Evolutionary conservation across 2,329 filamentous ascomycete species (phyloP).

Genomic region (Ambrosiella cleistominuta): DNA sequence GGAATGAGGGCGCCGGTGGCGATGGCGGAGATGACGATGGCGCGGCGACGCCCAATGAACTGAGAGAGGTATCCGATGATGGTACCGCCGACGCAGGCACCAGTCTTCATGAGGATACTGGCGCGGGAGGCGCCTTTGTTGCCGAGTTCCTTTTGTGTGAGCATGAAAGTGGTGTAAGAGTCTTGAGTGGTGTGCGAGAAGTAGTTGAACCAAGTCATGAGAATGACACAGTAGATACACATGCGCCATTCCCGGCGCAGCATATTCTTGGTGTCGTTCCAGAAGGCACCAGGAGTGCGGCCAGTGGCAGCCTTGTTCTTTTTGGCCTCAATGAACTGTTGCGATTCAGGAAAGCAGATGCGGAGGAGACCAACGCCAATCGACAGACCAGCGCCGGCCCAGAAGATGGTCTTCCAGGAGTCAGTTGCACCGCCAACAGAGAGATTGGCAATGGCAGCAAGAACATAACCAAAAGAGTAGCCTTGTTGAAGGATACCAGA

Average conservation of each 20-base stretch:
- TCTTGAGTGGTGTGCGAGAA: slow-evolving; percentile 70
- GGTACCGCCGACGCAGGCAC: slow-evolving; percentile 56
- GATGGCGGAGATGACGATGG: slow-evolving; percentile 43
- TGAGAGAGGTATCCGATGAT: slow-evolving; percentile 60
- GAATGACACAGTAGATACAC: slow-evolving; percentile 57
- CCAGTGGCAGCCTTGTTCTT: slow-evolving; percentile 24
- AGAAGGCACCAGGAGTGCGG: slow-evolving; percentile 32
- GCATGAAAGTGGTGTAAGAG: slow-evolving; percentile 67
- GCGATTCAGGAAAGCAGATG: slow-evolving; percentile 53
- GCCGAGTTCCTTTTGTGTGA: slow-evolving; percentile 49
- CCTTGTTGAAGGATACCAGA: slow-evolving; percentile 64
- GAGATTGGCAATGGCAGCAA: slow-evolving; percentile 59
- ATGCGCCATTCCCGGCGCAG: slow-evolving; percentile 55
- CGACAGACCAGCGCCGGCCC: slow-evolving; percentile 50
- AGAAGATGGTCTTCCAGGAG: slow-evolving; percentile 61
- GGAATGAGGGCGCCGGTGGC: slow-evolving; percentile 46
- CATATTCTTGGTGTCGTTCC: slow-evolving; percentile 52
- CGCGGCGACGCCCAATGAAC: slow-evolving; percentile 53
- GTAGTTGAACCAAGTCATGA: slow-evolving; percentile 63
- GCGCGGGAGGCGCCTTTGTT: slow-evolving; percentile 50
- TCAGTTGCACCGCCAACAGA: slow-evolving; percentile 47
- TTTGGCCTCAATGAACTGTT: slow-evolving; percentile 56
- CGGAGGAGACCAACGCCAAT: slow-evolving; percentile 52
- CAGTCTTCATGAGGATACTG: slow-evolving; percentile 65
- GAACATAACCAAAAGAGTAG: slow-evolving; percentile 63